These are phyloP conservation scores for Mycena rosella DNA, from an alignment of 768 basidiomycete genomes.

Conservation along the genomic window DNA sequence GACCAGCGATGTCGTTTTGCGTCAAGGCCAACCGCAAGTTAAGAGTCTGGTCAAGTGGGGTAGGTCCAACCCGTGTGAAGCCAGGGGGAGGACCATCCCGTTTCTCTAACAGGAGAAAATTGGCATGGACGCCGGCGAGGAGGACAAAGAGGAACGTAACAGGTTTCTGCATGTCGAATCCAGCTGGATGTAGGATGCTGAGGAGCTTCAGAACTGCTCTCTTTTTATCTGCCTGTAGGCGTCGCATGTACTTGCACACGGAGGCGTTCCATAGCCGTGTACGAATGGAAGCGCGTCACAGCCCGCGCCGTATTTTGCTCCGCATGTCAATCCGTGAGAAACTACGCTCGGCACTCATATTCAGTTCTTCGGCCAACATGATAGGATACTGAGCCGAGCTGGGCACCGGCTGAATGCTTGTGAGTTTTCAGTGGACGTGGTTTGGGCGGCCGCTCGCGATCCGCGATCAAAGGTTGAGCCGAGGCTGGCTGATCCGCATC, in stretches of 20 bases:
- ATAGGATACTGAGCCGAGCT: too few species aligned
- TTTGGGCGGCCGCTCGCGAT: too few species aligned
- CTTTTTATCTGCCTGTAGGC: constrained; percentile 3
- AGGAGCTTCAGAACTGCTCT: constrained; percentile 6
- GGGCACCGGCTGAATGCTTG: too few species aligned
- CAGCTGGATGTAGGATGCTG: constrained; percentile 6
- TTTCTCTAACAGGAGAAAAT: constrained; percentile 8
- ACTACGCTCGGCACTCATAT: too few species aligned
- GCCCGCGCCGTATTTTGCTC: too few species aligned
- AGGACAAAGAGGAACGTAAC: constrained; percentile 2
- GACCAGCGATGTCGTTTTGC: constrained; percentile 10
- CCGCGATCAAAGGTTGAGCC: too few species aligned
- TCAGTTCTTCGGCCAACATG: too few species aligned
- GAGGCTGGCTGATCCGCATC: too few species aligned
- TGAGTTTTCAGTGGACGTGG: too few species aligned
- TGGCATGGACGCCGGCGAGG: constrained; percentile 7
- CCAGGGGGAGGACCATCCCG: constrained; percentile 7
- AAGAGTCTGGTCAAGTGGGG: background rate
- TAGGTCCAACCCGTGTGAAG: constrained; percentile 3
- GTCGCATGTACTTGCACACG: background rate
- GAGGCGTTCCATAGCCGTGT: constrained; percentile 4
- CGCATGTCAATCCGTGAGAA: too few species aligned
- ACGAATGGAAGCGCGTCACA: too few species aligned
- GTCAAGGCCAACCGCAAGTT: constrained; percentile 8
- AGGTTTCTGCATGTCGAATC: constrained; percentile 4